Base-by-base conservation (phyloP, 2,329 filamentous ascomycete genomes). In the Colletotrichum chlorophyti region DNA sequence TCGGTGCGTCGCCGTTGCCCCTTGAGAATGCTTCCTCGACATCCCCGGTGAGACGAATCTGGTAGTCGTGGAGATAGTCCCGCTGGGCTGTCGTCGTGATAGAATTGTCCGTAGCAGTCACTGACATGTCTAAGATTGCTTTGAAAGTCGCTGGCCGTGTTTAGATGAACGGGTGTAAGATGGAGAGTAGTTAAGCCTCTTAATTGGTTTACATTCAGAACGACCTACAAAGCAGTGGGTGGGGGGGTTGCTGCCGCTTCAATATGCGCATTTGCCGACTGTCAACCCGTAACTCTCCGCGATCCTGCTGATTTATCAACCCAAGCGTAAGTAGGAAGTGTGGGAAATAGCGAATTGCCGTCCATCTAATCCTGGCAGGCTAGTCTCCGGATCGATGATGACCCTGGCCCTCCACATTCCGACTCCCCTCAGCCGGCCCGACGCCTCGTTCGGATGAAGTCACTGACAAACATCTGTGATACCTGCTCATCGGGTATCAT, bases 401-500 rank as follows among this genome's bases (percentile, higher is more conserved):
- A 40, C 37, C 57, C 51, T 21, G 43, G 57, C 14, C 57, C 57
- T 23, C 57, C 57, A 59, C 57, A 55, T 59, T 59, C 57, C 57
- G 51, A n/a, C n/a, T 31, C 51, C 34, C 49, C 19, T 29, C 41
- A 40, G 19, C 5, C n/a, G 12, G 7, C 41, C 49, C 15, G 35
- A 21, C 34, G 49, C 41, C 23, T 26, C 29, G 29, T 27, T 42
- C 35, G 23, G 23, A 37, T 37, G 19, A 31, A 24, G 31, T 32
- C 24, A 23, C 37, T 15, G 29, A 27, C 11, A 35, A n/a, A 10
- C 29, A 15, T 29, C 29, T 48, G 34, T 29, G 27, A 19, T 34
- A 21, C 35, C 27, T 34, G 37, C 21, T 49, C 47, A 14, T 41
- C 26, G 35, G 35, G 27, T 24, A 15, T 53, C 47, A 31, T 15